Evolutionary conservation across 164 flowering plant species (phyloP).

Genomic region (Nelumbo lutea): DNA sequence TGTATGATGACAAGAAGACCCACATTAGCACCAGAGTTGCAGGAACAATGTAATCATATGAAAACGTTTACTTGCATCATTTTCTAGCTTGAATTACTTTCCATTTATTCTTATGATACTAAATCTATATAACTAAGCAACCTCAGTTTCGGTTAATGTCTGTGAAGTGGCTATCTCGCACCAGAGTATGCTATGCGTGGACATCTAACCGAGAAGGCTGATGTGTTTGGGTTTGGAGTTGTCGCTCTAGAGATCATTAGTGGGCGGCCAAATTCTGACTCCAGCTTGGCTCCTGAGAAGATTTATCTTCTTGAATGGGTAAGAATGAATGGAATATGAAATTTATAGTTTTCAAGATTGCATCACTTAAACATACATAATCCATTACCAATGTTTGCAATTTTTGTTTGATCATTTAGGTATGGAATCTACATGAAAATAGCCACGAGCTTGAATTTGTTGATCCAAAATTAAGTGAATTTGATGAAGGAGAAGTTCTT

Average conservation of each 20-base stretch:
- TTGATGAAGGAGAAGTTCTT: too few relatives aligned
- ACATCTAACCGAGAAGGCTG: too few relatives aligned
- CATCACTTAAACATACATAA: too few relatives aligned
- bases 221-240: conserved; percentile 27
- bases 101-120: conserved; percentile 14
- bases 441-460: too few relatives aligned
- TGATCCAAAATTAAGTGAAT: too few relatives aligned
- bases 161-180: conserved; percentile 28
- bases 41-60: conserved; percentile 17
- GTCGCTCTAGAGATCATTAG: conserved; percentile 27
- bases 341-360: too few relatives aligned
- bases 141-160: conserved; percentile 35
- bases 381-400: too few relatives aligned
- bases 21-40: conserved; percentile 7
- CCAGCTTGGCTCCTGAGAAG: conserved; percentile 20
- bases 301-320: conserved; percentile 27
- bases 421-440: too few relatives aligned
- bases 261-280: conserved; percentile 25
- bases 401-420: too few relatives aligned
- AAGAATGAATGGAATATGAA: background rate
- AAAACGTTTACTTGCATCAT: too few relatives aligned
- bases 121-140: conserved; percentile 20
- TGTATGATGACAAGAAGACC: conserved; percentile 14
- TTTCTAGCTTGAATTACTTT: background rate
- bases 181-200: too few relatives aligned